Conservation (phyloP, 140 eudicot genomes). For the Stevia rebaudiana region DNA sequence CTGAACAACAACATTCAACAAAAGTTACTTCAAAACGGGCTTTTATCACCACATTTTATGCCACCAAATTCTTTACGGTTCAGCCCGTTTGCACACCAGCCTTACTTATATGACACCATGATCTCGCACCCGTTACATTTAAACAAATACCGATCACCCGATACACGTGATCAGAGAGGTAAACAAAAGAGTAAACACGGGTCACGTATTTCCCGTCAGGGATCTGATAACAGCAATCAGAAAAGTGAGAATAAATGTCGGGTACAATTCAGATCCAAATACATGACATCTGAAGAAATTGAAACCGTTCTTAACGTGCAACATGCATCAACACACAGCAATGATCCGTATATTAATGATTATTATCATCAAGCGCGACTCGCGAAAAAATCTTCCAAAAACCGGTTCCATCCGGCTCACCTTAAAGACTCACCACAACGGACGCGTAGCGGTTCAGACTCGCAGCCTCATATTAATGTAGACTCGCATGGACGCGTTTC, state of each 20-base stretch:
- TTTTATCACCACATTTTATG: constrained; percentile 47
- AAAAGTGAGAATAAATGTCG: constrained; percentile 45
- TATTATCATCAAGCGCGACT: constrained; percentile 86
- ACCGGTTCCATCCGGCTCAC: constrained; percentile 69
- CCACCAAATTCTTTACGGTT: constrained; percentile 53
- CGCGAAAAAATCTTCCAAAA: constrained; percentile 67
- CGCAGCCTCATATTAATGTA: constrained; percentile 73
- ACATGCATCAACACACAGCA: constrained; percentile 80
- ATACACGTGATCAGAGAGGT: constrained; percentile 50
- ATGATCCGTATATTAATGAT: constrained; percentile 82
- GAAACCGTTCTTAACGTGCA: constrained; percentile 80
- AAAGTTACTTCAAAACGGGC: constrained; percentile 54
- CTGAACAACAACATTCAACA: constrained; percentile 52
- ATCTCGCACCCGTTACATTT: constrained; percentile 50
- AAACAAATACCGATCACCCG: constrained; percentile 42
- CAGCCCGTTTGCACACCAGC: constrained; percentile 55
- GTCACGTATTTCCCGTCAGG: constrained; percentile 57
- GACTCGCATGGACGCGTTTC: constrained; percentile 79
- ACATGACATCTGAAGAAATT: constrained; percentile 88
- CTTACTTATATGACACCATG: constrained; percentile 48
- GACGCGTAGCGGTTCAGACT: constrained; percentile 64
- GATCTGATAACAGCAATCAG: constrained; percentile 54
- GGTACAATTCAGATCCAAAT: constrained; percentile 64
- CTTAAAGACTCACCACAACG: constrained; percentile 53
- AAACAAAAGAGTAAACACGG: constrained; percentile 54